Base-by-base conservation (phyloP, 2,329 filamentous ascomycete genomes). In the Domatiomyces catenatus region DNA sequence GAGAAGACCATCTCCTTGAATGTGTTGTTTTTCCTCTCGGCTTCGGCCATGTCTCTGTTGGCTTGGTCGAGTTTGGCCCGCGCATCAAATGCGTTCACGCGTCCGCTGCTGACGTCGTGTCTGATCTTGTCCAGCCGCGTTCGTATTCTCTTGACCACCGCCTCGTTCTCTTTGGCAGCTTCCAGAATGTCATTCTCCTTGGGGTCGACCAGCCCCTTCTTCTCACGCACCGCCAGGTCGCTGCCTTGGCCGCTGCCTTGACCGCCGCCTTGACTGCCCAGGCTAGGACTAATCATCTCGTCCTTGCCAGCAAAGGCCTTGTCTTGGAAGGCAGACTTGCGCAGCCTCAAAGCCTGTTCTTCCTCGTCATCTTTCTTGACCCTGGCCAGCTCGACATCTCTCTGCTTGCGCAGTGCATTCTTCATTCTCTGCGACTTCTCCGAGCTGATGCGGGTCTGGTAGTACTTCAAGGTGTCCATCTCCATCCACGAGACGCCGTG, bases 391-490 rank as follows among this genome's bases (percentile, higher is more conserved):
- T 59, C 56, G n/a, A 56, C 51, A 43, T 59, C 55, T 46, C 58
- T 53, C 45, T 59, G 58, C 50, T 59, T 59, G n/a, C 56, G 52
- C n/a, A 59, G 44, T 6, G 58, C 56, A 39, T 54, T 54, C 47
- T 56, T 56, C 54, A 57, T 58, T 44, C 58, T 51, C 26, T 47
- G 46, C 12, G 58, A 56, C 45, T 52, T 56, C 24, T 57, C 56
- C 6, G 54, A 51, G 43, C 50, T 48, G 44, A 59, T 57, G 42
- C 58, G 50, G 10, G 50, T 50, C 42, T 55, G 54, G 43, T 59
- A 59, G 36, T 58, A 55, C 48, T 56, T 59, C 39, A 59, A 53
- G 19, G 58, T 59, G 50, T 59, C 56, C 47, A 58, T 52, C 51
- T 59, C 56, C 49, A 56, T 49, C 52, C 52, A 59, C 17, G 55